A percentile compares a stretch with the other conserved stretches of the same genome.
phyloP scores from a whole-genome alignment of 2,329 filamentous ascomycete species.

The Periconia macrospinosa region DNA sequence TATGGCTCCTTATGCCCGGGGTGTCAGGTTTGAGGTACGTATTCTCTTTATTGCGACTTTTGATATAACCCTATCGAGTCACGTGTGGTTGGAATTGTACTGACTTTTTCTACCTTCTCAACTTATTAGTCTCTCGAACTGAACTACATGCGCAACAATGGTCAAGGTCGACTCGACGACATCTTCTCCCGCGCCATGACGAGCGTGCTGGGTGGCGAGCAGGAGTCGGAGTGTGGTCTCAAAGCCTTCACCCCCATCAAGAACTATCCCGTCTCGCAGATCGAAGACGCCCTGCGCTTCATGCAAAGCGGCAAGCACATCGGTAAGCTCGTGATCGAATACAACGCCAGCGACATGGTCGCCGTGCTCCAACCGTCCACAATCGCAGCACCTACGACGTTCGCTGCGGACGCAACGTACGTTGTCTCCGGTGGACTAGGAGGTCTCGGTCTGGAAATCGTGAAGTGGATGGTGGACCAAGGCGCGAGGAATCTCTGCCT shows the following conservation, averaged over 20 bases:
- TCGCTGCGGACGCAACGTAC: conserved; percentile 14
- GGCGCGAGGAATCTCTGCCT: conserved; percentile 18
- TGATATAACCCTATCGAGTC: not conserved
- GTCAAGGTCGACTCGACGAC: not conserved
- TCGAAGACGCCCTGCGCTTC: conserved; percentile 8
- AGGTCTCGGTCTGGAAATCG: conserved; percentile 16
- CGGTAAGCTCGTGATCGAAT: conserved; percentile 10
- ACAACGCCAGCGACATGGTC: not conserved
- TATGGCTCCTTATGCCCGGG: not conserved
- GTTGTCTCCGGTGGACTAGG: conserved; percentile 19
- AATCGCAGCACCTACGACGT: not conserved
- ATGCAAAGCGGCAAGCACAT: conserved; percentile 11
- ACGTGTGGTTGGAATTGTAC: not conserved
- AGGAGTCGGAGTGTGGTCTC: not conserved
- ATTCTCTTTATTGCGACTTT: not conserved
- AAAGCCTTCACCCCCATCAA: not conserved
- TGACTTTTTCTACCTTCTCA: not conserved
- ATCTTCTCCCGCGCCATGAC: not conserved
- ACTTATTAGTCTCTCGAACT: not conserved
- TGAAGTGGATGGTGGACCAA: conserved; percentile 11
- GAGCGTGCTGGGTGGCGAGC: not conserved
- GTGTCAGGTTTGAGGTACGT: not conserved
- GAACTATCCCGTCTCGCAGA: not conserved
- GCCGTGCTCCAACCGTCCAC: not conserved
- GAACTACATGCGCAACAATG: not conserved